Base-by-base conservation (phyloP, 2,329 filamentous ascomycete species). In the Aspergillus quadricinctus region DNA sequence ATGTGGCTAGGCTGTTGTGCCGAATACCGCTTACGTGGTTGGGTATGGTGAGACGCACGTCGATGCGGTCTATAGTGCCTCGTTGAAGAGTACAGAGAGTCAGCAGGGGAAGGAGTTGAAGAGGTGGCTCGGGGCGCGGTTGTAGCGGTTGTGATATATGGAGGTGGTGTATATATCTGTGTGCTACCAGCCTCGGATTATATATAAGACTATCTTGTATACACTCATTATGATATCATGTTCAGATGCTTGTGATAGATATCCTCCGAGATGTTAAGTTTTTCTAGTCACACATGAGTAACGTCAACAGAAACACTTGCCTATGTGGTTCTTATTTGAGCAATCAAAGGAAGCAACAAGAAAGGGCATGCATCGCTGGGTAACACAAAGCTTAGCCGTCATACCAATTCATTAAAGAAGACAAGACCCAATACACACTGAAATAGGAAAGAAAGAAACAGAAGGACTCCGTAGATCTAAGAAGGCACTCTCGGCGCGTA, bases 401-500 rank as follows among this genome's bases (percentile, higher is more conserved):
- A 54, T 60, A 63, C 62, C 35, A 55, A 61, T 58, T 62, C 59
- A 64, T 60, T 29, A 54, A 45, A 59, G 35, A 54, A 55, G 54
- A 59, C 59, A 54, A 55, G 54, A 59, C 59, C 63, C 57, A 56
- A 52, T 57, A 55, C 51, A 49, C 51, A 57, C 43, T 55, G 48
- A 50, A 58, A 59, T 43, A 49, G 31, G 52, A 14, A 53, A 55
- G 51, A 51, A 49, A 56, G 40, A 17, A 45, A 45, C 19, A 37
- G 27, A 49, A 17, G 14, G 17, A 37, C 14, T 14, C 5, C 9
- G 2, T 14, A 27, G 14, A 14, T 27, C 58, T 66, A 73, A 53
- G 69, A 69, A 19, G 70, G 66, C 48, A 91, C 90, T 80, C 93
- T 96, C 35, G 92, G 83, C 63, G 85, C 87, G 75, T 94, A 97